Evolutionary conservation across 331 rosid species (phyloP), one percentile per base, ranked within the genome.

Genomic region (Dryas integrifolia): DNA sequence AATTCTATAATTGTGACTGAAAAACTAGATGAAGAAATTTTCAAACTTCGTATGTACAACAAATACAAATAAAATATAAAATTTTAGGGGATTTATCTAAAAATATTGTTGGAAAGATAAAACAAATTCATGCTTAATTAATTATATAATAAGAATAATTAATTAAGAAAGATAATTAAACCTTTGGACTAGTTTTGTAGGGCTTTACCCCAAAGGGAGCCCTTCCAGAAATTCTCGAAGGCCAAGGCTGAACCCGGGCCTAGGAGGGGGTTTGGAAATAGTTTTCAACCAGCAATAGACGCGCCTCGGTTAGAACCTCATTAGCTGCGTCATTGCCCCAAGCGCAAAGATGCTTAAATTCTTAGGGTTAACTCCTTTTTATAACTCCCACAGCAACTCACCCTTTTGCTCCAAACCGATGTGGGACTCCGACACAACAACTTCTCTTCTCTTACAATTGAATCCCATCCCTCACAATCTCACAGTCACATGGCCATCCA

Each of bases 201-300:
- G 59, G 73, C 58, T 40, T 30, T n/a, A 30, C 67, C 67, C 67
- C 76, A 5, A n/a, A 30, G 67, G 76, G 76, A 45, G 48, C 76
- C 76, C 76, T 72, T 72, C 67, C 76, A 72, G 76, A 72, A 72
- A 72, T 58, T 72, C 76, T 72, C 76, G 26, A 46, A 50, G 76
- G 67, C 76, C 58, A 0, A 1, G 26, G 73, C 38, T 7, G 38
- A 75, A 11, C 66, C 59, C 35, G 65, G 78, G 72, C 78, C 81
- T 5, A 64, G 41, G 83, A 83, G 81, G 86, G 84, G 86, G 86
- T 79, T 83, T 82, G 83, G 86, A 82, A 82, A 82, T 79, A 78
- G 83, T 82, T 78, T 78, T 78, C 86, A 82, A 82, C 86, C 86
- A 82, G 86, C 86, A 82, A 82, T 82, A 65, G 86, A 82, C 83